Evolutionary conservation across 306 rosid genomes (phyloP), one percentile per base, ranked within the genome.

Genomic region (Styphnolobium japonicum): DNA sequence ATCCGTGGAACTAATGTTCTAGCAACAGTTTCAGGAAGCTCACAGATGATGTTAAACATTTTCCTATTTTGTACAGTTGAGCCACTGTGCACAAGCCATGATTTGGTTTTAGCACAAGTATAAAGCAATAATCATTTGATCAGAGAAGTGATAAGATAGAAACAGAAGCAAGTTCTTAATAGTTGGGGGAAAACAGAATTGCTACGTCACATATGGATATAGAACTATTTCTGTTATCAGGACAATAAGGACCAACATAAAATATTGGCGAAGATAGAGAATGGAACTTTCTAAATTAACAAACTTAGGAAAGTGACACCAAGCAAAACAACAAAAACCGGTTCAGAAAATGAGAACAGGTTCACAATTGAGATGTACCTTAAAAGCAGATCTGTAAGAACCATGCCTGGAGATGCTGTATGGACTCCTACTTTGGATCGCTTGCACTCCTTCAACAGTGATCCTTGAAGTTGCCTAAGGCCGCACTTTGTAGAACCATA

Each of bases 391-490:
- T 94, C 97, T 21, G 98, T 92, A 53, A 94, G 97, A 86, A 94
- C 98, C 97, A 92, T 92, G 75, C 98, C 98, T 1, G 98, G 98
- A 77, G 98, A 94, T 48, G 97, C 97, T 1, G 98, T 90, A 81
- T 95, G 98, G 11, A 95, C 88, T 60, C 97, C 98, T 15, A 95
- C 94, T 51, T 86, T 91, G 23, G 98, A 87, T 70, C 96, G 88
- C 80, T 87, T 92, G 87, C 96, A 88, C 73, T 95, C 98, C 85
- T 86, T 90, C 43, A 91, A 82, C 55, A 95, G 87, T 52, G 98
- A 92, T 56, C 94, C 91, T 52, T 95, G 98, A 71, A 95, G 92
- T 82, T 91, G 98, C 82, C 98, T 73, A 10, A 95, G 97, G 65
- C 98, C 98, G 42, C 98, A 95, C 67, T 95, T 95, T 0, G 98